Evolutionary conservation across 2,329 filamentous ascomycete species (phyloP), one percentile per base, ranked within the genome.

Genomic region (Xylaria sp.): DNA sequence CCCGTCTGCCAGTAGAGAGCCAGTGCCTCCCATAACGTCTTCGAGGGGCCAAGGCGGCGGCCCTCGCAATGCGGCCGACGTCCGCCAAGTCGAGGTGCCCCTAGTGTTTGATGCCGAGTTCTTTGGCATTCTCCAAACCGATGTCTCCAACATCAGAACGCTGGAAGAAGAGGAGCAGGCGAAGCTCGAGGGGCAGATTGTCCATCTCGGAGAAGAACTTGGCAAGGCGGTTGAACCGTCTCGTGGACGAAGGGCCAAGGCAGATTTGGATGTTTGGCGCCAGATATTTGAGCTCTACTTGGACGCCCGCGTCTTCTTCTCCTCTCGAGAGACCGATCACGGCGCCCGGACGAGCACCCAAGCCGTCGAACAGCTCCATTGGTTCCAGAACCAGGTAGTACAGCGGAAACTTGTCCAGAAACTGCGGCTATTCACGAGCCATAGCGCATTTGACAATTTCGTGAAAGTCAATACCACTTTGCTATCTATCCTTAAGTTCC

Each of bases 281-380:
- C 87, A 91, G 72, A 90, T 97, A 71, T 95, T 97, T 75, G 90
- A 94, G 69, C 82, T 95, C 0, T 97, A 97, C 76, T 82, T 94
- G 13, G 91, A 96, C 65, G 91, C 91, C 8, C 88, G 91, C 64
- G 86, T 97, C 37, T 97, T 97, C 82, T 96, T 96, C 78, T 93
- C 92, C 1, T 92, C 90, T 0, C 88, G 89, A 37, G 93, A 97
- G 78, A 81, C 82, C 39, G 90, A 93, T 72, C 89, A 91, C 66
- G 92, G 92, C 15, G 85, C 88, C 2, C 86, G 93, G 60, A 87
- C 88, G 60, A 91, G 90, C 71, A 82, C 84, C 4, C 87, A 88
- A 69, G 93, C 93, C 1, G 84, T 90, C 60, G 84, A 87, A 66
- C 89, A 92, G 74, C 84, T 96, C 7, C 84, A 90, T 70, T 89